Conservation (phyloP, 352 stramenopile species). For the Stramenopiles sp. region DNA sequence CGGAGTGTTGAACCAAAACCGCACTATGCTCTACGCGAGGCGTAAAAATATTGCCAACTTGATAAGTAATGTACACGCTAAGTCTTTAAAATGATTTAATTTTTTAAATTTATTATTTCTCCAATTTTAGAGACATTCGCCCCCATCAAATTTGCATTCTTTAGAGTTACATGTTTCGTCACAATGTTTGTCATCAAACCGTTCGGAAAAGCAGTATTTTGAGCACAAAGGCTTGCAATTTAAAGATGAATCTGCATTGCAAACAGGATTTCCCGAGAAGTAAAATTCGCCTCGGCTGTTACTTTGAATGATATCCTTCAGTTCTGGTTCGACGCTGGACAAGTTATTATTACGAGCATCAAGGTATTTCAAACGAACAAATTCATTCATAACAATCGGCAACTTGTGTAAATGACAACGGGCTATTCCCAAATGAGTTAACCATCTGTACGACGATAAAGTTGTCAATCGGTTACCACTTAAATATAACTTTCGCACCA, state of each 20-base stretch:
- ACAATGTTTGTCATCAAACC: not conserved
- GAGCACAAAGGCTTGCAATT: not conserved
- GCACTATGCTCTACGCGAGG: no score
- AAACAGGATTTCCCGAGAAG: constrained; percentile 3
- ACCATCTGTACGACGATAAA: not conserved
- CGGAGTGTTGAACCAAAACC: no score
- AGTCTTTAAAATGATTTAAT: no score
- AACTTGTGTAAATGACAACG: not conserved
- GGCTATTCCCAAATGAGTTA: not conserved
- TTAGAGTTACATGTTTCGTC: not conserved
- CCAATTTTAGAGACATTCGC: no score
- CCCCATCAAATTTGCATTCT: not conserved
- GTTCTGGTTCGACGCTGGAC: not conserved
- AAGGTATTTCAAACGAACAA: not conserved
- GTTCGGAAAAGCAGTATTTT: not conserved
- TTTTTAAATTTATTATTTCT: no score
- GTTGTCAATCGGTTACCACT: not conserved
- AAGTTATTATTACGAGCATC: constrained; percentile 7
- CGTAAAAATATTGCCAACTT: no score
- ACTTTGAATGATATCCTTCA: not conserved
- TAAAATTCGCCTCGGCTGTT: not conserved
- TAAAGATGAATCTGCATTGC: not conserved
- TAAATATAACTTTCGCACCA: not conserved
- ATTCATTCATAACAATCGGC: not conserved
- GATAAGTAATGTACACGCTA: no score